Conservation (phyloP, 2,329 filamentous ascomycete species). For the Aspergillus sp. region DNA sequence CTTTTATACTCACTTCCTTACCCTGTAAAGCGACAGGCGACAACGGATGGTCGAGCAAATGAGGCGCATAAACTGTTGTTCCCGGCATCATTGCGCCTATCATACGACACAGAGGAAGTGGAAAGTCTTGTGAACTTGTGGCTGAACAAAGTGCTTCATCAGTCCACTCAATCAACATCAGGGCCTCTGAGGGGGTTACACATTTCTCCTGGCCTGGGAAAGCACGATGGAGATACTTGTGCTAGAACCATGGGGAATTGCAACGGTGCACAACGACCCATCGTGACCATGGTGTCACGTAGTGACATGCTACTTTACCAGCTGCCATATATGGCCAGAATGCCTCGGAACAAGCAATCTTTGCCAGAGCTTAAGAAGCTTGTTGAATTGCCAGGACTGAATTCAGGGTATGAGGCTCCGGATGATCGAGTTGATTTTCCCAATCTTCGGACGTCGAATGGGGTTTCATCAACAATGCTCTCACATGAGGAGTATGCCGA, state of each 20-base stretch:
- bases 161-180: conserved; percentile 36
- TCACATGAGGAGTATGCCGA: conserved; percentile 23
- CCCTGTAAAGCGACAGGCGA: conserved; percentile 68
- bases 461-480: neutral
- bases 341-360: conserved; percentile 45
- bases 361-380: conserved; percentile 65
- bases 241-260: neutral
- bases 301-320: conserved; percentile 66
- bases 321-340: conserved; percentile 78
- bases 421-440: neutral
- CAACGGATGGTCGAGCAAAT: conserved; percentile 32
- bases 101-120: conserved; percentile 79
- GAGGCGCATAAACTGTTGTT: conserved; percentile 91
- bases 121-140: conserved; percentile 61
- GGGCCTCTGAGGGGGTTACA: neutral
- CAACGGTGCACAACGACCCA: conserved; percentile 5
- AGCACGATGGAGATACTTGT: neutral
- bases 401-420: neutral
- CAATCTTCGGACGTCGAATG: neutral
- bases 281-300: conserved; percentile 35
- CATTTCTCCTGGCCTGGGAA: neutral
- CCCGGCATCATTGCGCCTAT: conserved; percentile 78
- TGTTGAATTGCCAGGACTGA: conserved; percentile 44
- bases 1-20: conserved; percentile 80
- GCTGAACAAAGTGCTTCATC: conserved; percentile 36